A percentile compares a stretch with the other conserved stretches of the same genome.
These are phyloP conservation scores for Drechslerella stenobrocha DNA, from an alignment of 2,329 filamentous ascomycete species.

Conservation along the genomic window DNA sequence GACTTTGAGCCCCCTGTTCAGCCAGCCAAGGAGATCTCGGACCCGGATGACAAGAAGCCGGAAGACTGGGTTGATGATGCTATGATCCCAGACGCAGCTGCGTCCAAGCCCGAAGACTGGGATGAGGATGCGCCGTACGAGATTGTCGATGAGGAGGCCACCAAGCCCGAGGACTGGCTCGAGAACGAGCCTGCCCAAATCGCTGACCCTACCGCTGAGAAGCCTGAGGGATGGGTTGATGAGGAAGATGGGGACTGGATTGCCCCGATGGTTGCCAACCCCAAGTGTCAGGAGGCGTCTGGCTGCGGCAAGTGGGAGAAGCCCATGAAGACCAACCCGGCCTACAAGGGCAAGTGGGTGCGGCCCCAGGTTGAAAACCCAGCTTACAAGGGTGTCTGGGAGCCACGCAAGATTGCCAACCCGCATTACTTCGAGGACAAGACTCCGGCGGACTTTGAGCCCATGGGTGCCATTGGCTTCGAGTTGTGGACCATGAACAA, in stretches of 20 bases:
- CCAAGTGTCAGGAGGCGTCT: constrained; percentile 89
- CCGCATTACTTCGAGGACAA: constrained; percentile 97
- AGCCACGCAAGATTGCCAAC: constrained; percentile 94
- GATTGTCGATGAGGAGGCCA: constrained; percentile 89
- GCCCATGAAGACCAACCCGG: constrained; percentile 91
- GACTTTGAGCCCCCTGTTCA: constrained; percentile 94
- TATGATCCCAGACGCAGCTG: constrained; percentile 87
- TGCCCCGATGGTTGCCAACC: constrained; percentile 85
- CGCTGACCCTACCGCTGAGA: constrained; percentile 89
- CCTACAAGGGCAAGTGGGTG: constrained; percentile 98
- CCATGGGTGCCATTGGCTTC: constrained; percentile 96
- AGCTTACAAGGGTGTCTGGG: constrained; percentile 94
- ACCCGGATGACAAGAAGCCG: constrained; percentile 89
- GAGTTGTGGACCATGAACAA: constrained; percentile 99
- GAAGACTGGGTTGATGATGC: constrained; percentile 93
- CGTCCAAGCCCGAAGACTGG: constrained; percentile 97
- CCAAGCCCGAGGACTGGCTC: constrained; percentile 93
- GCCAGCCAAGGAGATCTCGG: constrained; percentile 91
- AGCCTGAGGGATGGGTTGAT: constrained; percentile 99
- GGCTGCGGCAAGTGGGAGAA: constrained; percentile 91
- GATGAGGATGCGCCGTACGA: constrained; percentile 97
- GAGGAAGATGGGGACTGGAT: constrained; percentile 99
- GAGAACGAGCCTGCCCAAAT: constrained; percentile 81
- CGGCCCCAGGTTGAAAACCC: constrained; percentile 95
- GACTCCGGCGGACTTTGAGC: constrained; percentile 93